Evolutionary conservation across 805 yeast species (phyloP).

Genomic region (Starmera amethionina): DNA sequence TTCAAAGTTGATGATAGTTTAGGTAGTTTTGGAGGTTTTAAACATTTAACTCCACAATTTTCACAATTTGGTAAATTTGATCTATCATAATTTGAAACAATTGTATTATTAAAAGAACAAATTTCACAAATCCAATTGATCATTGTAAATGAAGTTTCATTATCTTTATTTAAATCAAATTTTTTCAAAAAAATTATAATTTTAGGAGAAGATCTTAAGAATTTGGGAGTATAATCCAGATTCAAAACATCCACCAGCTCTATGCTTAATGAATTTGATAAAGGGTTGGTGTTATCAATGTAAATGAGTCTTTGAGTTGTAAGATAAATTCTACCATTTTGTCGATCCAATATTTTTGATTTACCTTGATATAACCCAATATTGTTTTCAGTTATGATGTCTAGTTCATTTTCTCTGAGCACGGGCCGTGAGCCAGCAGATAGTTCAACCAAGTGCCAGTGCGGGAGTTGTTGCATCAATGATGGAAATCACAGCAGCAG

Average conservation of each 20-base stretch:
- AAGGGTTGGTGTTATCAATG: constrained; percentile 42
- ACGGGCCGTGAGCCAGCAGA: constrained; percentile 30
- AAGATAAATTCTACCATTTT: constrained; percentile 68
- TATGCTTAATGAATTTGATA: constrained; percentile 34
- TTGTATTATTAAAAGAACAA: constrained; percentile 59
- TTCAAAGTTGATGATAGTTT: constrained; percentile 15
- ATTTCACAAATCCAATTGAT: constrained; percentile 77
- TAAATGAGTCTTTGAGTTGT: constrained; percentile 69
- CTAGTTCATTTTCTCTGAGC: constrained; percentile 36
- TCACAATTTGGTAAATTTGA: constrained; percentile 36
- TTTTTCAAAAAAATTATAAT: constrained; percentile 35
- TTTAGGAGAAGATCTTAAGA: constrained; percentile 73
- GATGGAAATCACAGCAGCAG: too few relatives aligned
- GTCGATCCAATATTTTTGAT: constrained; percentile 50
- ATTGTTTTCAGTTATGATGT: constrained; percentile 38
- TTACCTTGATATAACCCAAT: constrained; percentile 79
- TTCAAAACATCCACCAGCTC: constrained; percentile 31
- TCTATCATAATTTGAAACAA: constrained; percentile 20
- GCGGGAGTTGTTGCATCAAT: constrained; percentile 10
- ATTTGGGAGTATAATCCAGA: constrained; percentile 38
- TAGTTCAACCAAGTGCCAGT: constrained; percentile 27
- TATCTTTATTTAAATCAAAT: constrained; percentile 3
- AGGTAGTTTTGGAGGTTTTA: constrained; percentile 23
- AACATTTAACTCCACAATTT: constrained; percentile 53
- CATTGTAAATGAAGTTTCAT: constrained; percentile 1